Evolutionary conservation across 139 green algal genomes (phyloP).

Genomic region (Coelastrella sp.): DNA sequence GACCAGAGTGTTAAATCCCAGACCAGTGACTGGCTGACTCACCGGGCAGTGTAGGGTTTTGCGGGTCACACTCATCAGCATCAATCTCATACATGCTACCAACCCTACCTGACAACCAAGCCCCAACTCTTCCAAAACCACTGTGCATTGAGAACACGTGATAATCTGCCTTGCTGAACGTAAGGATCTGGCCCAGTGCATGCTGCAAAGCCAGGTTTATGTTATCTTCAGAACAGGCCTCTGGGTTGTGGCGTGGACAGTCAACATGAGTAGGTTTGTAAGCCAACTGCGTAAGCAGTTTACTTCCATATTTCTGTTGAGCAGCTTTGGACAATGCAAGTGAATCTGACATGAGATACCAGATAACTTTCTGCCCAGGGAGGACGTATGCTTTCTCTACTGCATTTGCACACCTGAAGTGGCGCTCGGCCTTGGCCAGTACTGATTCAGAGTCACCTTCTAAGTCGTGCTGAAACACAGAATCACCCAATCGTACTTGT

Average conservation of each 20-base stretch:
- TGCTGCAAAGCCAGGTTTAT: slow-evolving; percentile 33
- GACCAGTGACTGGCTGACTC: too few species aligned
- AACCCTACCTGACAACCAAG: slow-evolving; percentile 31
- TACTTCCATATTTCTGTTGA: slow-evolving; percentile 11
- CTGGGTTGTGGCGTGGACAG: background rate
- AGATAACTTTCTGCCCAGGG: slow-evolving; percentile 33
- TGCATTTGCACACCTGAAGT: slow-evolving; percentile 16
- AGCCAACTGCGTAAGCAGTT: slow-evolving; percentile 12
- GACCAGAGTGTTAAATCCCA: too few species aligned
- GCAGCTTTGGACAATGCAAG: background rate
- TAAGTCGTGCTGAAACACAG: background rate
- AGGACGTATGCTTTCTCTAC: background rate
- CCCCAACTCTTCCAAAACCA: slow-evolving; percentile 29
- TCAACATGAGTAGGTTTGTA: background rate
- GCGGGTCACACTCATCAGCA: background rate
- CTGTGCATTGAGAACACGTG: slow-evolving; percentile 19
- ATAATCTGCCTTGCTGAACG: slow-evolving; percentile 38
- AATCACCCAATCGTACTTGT: slow-evolving; percentile 35
- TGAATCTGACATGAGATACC: slow-evolving; percentile 37
- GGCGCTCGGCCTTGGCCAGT: background rate
- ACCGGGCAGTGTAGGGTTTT: background rate
- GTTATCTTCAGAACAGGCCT: background rate
- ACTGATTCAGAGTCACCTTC: background rate
- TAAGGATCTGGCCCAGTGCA: slow-evolving; percentile 29
- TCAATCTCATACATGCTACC: slow-evolving; percentile 30